Evolutionary conservation across 768 basidiomycete genomes (phyloP).

Genomic region (Leccinum subgranulosum): DNA sequence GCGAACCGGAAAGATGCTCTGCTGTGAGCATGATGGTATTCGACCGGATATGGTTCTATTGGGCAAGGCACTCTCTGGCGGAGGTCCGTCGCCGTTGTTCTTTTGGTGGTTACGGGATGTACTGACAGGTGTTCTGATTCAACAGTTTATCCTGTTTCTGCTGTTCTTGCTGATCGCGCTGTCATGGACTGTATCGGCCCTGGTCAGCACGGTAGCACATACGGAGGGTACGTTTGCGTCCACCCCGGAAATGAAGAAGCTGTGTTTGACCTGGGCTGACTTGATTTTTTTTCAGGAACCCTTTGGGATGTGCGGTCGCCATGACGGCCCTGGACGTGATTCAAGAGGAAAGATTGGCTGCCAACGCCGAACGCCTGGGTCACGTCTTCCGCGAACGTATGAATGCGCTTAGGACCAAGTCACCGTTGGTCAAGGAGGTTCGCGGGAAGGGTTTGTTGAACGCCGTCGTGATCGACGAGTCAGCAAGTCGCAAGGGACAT

Average conservation of each 20-base stretch:
- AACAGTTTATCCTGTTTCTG: conserved; percentile 92
- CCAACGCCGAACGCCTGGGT: conserved; percentile 78
- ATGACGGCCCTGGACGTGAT: conserved; percentile 92
- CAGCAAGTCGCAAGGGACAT: conserved; percentile 67
- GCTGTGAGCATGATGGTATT: conserved; percentile 81
- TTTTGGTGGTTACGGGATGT: not conserved
- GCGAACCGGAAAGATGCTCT: conserved; percentile 92
- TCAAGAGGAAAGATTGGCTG: conserved; percentile 77
- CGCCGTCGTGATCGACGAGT: conserved; percentile 90
- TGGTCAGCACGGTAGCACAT: conserved; percentile 95
- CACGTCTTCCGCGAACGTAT: conserved; percentile 72
- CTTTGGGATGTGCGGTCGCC: conserved; percentile 93
- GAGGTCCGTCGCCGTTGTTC: conserved; percentile 50
- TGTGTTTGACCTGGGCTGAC: not conserved
- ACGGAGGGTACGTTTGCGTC: conserved; percentile 66
- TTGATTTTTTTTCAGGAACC: conserved; percentile 55
- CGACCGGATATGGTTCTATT: conserved; percentile 90
- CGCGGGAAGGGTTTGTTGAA: conserved; percentile 89
- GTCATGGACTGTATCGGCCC: conserved; percentile 93
- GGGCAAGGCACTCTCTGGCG: conserved; percentile 96
- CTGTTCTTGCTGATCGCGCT: conserved; percentile 86
- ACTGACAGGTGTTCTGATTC: conserved; percentile 6
- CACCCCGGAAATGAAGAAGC: not conserved
- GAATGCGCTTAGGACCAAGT: conserved; percentile 45
- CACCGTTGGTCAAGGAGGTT: conserved; percentile 72